A percentile compares a stretch with the other conserved stretches of the same genome.
phyloP scores from a whole-genome alignment of 306 rosid species.

The Senna siamea region DNA sequence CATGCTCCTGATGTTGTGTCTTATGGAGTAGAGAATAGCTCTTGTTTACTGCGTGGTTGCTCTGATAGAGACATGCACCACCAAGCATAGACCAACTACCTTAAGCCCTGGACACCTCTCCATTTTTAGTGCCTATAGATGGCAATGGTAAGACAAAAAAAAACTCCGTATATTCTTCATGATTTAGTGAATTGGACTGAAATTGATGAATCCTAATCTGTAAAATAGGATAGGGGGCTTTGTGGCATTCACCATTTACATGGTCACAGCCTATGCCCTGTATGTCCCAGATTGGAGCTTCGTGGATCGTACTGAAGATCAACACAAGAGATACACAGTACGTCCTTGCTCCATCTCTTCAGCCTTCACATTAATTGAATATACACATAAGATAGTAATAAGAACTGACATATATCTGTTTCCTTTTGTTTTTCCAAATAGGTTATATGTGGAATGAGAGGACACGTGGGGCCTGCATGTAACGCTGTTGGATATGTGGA shows the following conservation, averaged over 20 bases:
- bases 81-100: constrained; percentile 53
- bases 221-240: constrained; percentile 66
- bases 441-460: constrained; percentile 76
- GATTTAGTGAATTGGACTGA: too few relatives aligned
- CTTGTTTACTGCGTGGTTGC: constrained; percentile 69
- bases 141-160: constrained; percentile 62
- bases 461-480: constrained; percentile 76
- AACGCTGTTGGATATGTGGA: constrained; percentile 79
- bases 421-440: constrained; percentile 16
- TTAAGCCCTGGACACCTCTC: constrained; percentile 50
- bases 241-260: constrained; percentile 56
- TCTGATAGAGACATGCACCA: constrained; percentile 60
- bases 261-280: constrained; percentile 64
- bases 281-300: constrained; percentile 78
- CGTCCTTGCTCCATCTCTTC: not conserved
- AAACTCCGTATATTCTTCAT: too few relatives aligned
- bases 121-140: constrained; percentile 62
- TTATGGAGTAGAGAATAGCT: constrained; percentile 76
- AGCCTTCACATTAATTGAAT: not conserved
- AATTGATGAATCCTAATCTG: too few relatives aligned
- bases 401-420: too few relatives aligned
- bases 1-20: too few relatives aligned
- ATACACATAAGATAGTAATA: not conserved
- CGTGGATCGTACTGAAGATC: constrained; percentile 20
- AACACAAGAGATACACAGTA: constrained; percentile 50